Base-by-base conservation (phyloP, 176 grass and related monocot species). In the Areca catechu region DNA sequence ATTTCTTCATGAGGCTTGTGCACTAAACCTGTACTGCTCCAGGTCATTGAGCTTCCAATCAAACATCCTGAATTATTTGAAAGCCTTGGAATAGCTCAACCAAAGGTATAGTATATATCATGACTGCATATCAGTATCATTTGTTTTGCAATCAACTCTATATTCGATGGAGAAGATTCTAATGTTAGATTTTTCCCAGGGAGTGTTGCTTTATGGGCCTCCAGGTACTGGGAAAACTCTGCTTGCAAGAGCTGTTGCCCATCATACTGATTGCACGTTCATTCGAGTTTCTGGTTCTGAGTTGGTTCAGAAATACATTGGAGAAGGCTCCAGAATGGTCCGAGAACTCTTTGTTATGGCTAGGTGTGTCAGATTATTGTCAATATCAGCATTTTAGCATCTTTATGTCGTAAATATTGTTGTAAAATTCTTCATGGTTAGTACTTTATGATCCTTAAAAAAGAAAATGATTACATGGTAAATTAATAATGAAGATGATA, bases 41-140 rank as follows among this genome's bases (percentile, higher is more conserved):
- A 97, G 93, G 93, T 97, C 63, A 97, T 97, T 21, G 93, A 97
- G 55, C 93, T 97, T 75, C 93, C 93, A 71, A 97, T 97, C 61
- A 97, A 97, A 62, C 93, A 97, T 66, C 93, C 93, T 4, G 93
- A 97, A 67, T 81, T 97, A 50, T 97, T 97, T 63, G 93, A 97
- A 61, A 97, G 87, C 50, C 93, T 97, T 53, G 93, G 93, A 61
- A 97, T 97, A 72, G 93, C 93, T 47, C 93, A 97, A 65, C 93
- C 93, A 58, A 97, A 97, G 93, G 93, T 97, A 83, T 1, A 1
- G 93, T 97, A 83, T 1, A 1, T 1, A 12, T 43, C 9, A 43
- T 12, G 10, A 43, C 34, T 9, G 30, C 30, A 10, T 43, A 43
- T 43, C 10, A 43, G 34, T 14, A 43, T 43, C 34, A 54, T 71